These are phyloP conservation scores for Leccinum variicolor DNA, from an alignment of 768 basidiomycete species.

Conservation along the genomic window DNA sequence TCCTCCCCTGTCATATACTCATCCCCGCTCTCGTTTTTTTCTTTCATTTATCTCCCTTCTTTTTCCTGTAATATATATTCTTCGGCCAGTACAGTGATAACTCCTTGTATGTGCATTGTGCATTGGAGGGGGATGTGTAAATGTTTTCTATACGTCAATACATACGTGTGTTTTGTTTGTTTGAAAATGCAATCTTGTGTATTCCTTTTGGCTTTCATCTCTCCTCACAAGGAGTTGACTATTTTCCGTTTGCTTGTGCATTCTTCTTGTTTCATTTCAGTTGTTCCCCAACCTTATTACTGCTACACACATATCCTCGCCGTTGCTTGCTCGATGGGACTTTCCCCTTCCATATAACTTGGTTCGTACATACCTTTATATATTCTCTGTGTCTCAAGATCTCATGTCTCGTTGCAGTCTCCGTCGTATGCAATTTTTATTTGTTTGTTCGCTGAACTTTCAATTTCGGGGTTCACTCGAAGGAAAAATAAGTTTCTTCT, in stretches of 20 bases:
- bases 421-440: background rate
- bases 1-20: constrained; percentile 1
- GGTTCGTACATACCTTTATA: background rate
- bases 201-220: background rate
- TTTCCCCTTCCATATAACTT: background rate
- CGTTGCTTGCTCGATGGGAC: background rate
- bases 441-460: background rate
- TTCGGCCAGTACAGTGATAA: constrained; percentile 28
- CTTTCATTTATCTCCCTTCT: constrained; percentile 24
- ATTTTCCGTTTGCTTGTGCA: background rate
- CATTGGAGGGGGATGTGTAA: constrained; percentile 16
- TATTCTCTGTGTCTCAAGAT: background rate
- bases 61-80: constrained; percentile 24
- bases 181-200: constrained; percentile 16
- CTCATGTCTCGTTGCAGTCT: background rate
- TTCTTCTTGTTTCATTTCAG: background rate
- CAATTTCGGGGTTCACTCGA: background rate
- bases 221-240: background rate
- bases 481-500: background rate
- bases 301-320: background rate
- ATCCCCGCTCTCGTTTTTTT: constrained; percentile 8
- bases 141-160: constrained; percentile 19
- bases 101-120: constrained; percentile 8
- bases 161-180: constrained; percentile 12
- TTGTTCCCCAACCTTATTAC: background rate